Conservation (phyloP, 2,329 filamentous ascomycete genomes). For the Verticillium tricorpus region DNA sequence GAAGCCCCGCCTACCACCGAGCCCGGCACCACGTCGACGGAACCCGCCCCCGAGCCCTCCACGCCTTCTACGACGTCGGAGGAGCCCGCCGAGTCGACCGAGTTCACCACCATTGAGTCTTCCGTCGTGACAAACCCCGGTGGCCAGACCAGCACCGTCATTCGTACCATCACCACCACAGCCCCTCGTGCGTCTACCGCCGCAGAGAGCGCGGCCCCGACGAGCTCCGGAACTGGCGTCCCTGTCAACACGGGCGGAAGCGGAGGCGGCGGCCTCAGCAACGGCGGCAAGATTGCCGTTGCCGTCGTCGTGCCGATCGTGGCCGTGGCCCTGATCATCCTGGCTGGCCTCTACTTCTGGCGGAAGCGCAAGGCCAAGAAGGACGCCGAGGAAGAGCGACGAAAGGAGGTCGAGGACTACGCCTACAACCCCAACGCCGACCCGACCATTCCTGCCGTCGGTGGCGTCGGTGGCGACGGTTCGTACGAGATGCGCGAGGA, state of each 20-base stretch:
- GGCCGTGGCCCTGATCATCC: constrained; percentile 74
- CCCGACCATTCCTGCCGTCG: constrained; percentile 62
- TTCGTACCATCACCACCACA: constrained; percentile 17
- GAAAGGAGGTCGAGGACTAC: constrained; percentile 97
- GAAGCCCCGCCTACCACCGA: constrained; percentile 9
- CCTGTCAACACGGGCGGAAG: constrained; percentile 21
- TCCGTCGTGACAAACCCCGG: constrained; percentile 1
- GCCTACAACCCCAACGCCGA: constrained; percentile 97
- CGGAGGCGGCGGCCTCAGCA: constrained; percentile 44
- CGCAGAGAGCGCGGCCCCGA: constrained; percentile 17
- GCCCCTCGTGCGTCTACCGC: constrained; percentile 1
- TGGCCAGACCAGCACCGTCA: constrained; percentile 16
- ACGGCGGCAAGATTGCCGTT: constrained; percentile 75
- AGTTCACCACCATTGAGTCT: not conserved
- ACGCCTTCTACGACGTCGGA: not conserved
- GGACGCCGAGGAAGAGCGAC: constrained; percentile 77
- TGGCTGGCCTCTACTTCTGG: constrained; percentile 80
- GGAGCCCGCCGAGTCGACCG: not conserved
- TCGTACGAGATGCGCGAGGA: constrained; percentile 76
- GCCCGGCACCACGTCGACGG: constrained; percentile 8
- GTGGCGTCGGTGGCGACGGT: constrained; percentile 39
- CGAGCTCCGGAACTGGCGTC: constrained; percentile 21
- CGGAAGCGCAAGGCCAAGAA: constrained; percentile 82
- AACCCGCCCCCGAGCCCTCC: constrained; percentile 1
- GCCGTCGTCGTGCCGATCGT: constrained; percentile 92